phyloP scores from a whole-genome alignment of 2,329 filamentous ascomycete genomes.

The Fusarium mexicanum region DNA sequence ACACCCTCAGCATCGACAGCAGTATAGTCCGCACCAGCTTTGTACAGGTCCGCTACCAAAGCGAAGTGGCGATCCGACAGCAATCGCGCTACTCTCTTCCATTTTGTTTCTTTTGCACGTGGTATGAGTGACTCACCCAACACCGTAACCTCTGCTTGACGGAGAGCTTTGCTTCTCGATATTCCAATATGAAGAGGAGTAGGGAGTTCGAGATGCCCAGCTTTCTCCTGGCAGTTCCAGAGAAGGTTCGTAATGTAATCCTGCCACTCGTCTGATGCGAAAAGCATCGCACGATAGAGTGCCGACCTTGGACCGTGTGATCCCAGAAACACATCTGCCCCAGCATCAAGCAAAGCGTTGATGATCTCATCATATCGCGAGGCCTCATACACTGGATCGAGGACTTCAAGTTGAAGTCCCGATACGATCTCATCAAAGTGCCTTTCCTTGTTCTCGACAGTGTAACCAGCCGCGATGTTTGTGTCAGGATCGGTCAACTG shows the following conservation, averaged over 20 bases:
- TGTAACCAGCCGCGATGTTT: neutral
- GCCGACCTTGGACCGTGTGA: neutral
- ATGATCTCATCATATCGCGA: constrained; percentile 24
- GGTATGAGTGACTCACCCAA: neutral
- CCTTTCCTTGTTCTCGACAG: neutral
- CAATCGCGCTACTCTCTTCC: constrained; percentile 5
- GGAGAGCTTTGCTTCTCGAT: constrained; percentile 15
- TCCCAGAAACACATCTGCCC: neutral
- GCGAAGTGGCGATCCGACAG: constrained; percentile 13
- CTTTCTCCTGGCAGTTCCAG: constrained; percentile 5
- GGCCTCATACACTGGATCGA: neutral
- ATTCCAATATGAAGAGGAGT: neutral
- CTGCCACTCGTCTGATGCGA: constrained; percentile 12
- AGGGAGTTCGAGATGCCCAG: neutral
- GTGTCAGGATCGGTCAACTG: neutral
- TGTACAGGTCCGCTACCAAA: constrained; percentile 7
- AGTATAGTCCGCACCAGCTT: constrained; percentile 21
- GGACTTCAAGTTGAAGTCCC: neutral
- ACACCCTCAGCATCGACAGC: neutral
- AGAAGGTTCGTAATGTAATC: constrained; percentile 20
- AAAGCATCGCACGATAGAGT: constrained; percentile 19
- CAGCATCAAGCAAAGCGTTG: constrained; percentile 12
- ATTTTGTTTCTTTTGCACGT: neutral
- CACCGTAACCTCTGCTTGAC: constrained; percentile 2
- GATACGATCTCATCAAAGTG: neutral